Base-by-base conservation (phyloP, 2,329 filamentous ascomycete genomes). In the Myriosclerotinia curreyana region DNA sequence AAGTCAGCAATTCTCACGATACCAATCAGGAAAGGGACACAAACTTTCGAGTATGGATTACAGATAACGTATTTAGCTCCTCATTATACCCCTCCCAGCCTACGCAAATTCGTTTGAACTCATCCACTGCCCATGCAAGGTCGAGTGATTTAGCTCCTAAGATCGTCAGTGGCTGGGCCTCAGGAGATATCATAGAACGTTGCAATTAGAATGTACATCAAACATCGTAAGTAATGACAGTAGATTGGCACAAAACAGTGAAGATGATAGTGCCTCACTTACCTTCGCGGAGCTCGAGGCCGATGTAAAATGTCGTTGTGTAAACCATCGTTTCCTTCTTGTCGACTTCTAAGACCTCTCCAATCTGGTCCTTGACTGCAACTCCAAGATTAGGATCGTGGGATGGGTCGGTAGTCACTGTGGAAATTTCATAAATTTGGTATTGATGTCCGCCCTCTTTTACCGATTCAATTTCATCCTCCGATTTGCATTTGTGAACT, bases 251-350 rank as follows among this genome's bases (percentile, higher is more conserved):
- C 49, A 44, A 54, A 22, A 44, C 28, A 44, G 38, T 28, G 25
- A 53, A 17, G 36, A 40, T 8, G 31, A 42, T 22, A 62, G 38
- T 44, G 56, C 42, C 36, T 20, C 36, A 71, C 84, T 75, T 82
- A 92, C 91, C 88, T 80, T 88, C 84, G 46, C 83, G 82, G 63
- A 97, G 78, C 71, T 94, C 89, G 55, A 98, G 82, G 44, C 95
- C 95, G 73, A 99, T 92, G 74, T 98, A 99, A 76, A 93, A 94
- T 1, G 93, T 97, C 31, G 92, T 92, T 0, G 94, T 98, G 75
- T 91, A 96, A 36, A 98, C 79, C 64, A 72, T 71, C 15, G 71
- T 72, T 22, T 66, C 59, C 49, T 71, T 70, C 38, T 70, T 69
- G 42, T 74, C 73, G 62, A 70, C 66, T 28, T 74, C 71, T 66